Conservation (phyloP, 108 stramenopile genomes). For the Pseudonitzschia delicatissima region DNA sequence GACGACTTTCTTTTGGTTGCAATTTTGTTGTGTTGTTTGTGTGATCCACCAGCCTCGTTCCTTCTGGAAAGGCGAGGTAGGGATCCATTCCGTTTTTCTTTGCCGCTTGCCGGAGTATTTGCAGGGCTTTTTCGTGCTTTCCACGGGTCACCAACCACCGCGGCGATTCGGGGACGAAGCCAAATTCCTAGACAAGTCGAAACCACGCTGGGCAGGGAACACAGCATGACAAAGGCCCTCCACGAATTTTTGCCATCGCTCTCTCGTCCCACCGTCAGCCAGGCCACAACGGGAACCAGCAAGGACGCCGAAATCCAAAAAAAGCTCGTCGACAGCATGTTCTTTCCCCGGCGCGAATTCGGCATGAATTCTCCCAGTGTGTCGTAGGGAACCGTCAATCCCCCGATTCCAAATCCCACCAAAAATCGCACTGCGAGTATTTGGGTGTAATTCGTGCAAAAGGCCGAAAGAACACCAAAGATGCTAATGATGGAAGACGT, state of each 20-base stretch:
- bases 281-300: constrained; percentile 57
- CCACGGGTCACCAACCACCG: constrained; percentile 60
- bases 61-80: constrained; percentile 32
- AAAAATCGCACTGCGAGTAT: constrained; percentile 46
- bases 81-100: constrained; percentile 46
- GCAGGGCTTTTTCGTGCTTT: constrained; percentile 50
- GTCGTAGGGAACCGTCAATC: constrained; percentile 51
- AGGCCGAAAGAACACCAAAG: constrained; percentile 56
- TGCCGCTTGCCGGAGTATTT: constrained; percentile 49
- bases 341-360: constrained; percentile 34
- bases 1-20: too few species aligned
- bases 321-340: constrained; percentile 35
- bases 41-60: constrained; percentile 19
- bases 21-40: too few species aligned
- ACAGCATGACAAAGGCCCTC: constrained; percentile 52
- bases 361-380: constrained; percentile 50
- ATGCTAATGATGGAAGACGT: constrained; percentile 43
- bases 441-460: constrained; percentile 39
- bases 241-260: constrained; percentile 32
- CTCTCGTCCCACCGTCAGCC: constrained; percentile 33
- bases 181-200: constrained; percentile 38
- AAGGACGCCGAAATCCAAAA: constrained; percentile 71
- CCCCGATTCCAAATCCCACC: constrained; percentile 78
- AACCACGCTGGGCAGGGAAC: constrained; percentile 57
- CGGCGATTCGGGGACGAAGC: constrained; percentile 66